Evolutionary conservation across 2,329 filamentous ascomycete species (phyloP).

Genomic region (Coniochaeta ligniaria): DNA sequence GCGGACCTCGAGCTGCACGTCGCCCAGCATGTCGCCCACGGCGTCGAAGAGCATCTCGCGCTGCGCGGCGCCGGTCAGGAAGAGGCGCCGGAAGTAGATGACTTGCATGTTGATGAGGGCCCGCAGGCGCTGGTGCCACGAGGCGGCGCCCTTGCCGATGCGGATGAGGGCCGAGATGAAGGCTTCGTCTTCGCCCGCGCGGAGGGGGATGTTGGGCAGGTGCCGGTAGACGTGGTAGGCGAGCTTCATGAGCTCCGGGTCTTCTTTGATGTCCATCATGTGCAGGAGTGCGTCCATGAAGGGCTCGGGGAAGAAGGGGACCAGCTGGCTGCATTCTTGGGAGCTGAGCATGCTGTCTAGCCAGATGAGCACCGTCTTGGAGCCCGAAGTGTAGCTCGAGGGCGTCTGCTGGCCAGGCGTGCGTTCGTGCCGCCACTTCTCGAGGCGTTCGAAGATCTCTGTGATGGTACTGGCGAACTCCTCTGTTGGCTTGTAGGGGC

Average conservation of each 20-base stretch:
- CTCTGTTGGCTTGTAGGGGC: constrained; percentile 71
- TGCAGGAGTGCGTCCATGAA: constrained; percentile 92
- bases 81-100: constrained; percentile 93
- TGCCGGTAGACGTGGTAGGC: constrained; percentile 97
- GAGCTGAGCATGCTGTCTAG: constrained; percentile 85
- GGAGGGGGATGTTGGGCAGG: constrained; percentile 89
- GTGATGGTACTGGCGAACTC: constrained; percentile 68
- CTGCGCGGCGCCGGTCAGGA: constrained; percentile 69
- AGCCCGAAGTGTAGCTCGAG: constrained; percentile 89
- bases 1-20: constrained; percentile 87
- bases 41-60: constrained; percentile 80
- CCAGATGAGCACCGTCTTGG: constrained; percentile 94
- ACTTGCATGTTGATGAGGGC: constrained; percentile 98
- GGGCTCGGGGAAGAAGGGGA: constrained; percentile 81
- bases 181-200: constrained; percentile 71
- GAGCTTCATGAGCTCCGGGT: constrained; percentile 87
- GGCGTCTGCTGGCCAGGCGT: constrained; percentile 85
- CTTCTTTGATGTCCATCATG: constrained; percentile 99
- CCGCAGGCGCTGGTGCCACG: constrained; percentile 92
- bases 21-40: constrained; percentile 91
- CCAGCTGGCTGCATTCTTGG: constrained; percentile 84
- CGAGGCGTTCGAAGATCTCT: constrained; percentile 70
- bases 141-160: constrained; percentile 75
- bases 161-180: constrained; percentile 83
- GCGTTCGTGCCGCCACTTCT: constrained; percentile 81